Base-by-base conservation (phyloP, 2,329 filamentous ascomycete genomes). In the Penicillium polonicum region DNA sequence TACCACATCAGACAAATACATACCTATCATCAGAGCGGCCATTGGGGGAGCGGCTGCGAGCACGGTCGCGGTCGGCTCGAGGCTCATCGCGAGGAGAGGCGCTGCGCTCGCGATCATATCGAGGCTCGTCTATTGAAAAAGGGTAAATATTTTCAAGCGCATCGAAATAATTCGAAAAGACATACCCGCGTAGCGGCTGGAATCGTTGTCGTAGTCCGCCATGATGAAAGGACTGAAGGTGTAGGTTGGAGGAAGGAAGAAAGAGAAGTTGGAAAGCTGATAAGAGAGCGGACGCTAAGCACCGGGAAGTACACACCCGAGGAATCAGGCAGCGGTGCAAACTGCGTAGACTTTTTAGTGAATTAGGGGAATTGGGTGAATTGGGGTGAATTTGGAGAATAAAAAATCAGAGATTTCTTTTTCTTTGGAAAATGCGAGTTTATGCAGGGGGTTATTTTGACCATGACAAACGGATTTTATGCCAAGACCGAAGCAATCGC, bases 161-260 rank as follows among this genome's bases (percentile, higher is more conserved):
- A 19, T 19, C 12, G 27, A 42, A 31, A 44, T 35, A 27, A 33
- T 41, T 19, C 7, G 5, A 17, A 54, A 25, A 63, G 49, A 75
- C 79, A 70, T 81, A 88, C 86, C 86, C 62, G 88, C 85, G 74
- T 87, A 89, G 69, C 80, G 80, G 76, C 84, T 83, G 73, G 82
- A 82, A 63, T 88, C 85, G 68, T 82, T 82, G 72, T 88, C 85
- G 79, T 86, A 88, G 67, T 89, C 86, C 65, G 77, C 73, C 76
- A 79, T 79, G 62, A 60, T 72, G 59, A 57, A 52, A 59, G 67
- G 58, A 61, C 52, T 31, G 58, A 61, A 60, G 45, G 59, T 58
- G 42, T 60, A 58, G 62, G 57, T 60, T 61, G 46, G 58, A 63
- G 64, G 59, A 58, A 58, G 46, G 59, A 67, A 62, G 62, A 64